Evolutionary conservation across 169 alveolate genomes (phyloP).

Genomic region (Plasmodium yoelii): DNA sequence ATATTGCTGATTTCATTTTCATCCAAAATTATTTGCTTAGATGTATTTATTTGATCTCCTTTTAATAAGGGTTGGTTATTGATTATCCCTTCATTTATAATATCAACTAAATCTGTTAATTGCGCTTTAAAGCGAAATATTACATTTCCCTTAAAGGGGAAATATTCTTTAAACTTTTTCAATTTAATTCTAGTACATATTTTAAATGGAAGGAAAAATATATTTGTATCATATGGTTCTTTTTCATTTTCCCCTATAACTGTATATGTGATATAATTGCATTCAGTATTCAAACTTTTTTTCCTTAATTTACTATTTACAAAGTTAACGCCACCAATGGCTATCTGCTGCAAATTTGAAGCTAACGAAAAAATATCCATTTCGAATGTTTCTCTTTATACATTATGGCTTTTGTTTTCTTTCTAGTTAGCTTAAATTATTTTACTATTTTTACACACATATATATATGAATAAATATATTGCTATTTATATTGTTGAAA

Average conservation of each 20-base stretch:
- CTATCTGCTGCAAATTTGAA: conserved; percentile 75
- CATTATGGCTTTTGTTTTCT: conserved; percentile 2
- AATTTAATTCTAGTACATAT: conserved; percentile 26
- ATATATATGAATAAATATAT: conserved; percentile 9
- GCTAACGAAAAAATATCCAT: conserved; percentile 76
- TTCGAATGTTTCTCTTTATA: not conserved
- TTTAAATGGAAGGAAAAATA: conserved; percentile 69
- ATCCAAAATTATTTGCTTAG: conserved; percentile 28
- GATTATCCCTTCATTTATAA: conserved; percentile 62
- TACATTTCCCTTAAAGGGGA: conserved; percentile 67
- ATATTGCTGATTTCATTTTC: conserved; percentile 71
- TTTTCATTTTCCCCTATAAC: conserved; percentile 76
- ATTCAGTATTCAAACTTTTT: conserved; percentile 10
- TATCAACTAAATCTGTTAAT: conserved; percentile 46
- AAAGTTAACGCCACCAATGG: conserved; percentile 68
- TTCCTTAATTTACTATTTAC: conserved; percentile 64
- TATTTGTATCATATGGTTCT: conserved; percentile 61
- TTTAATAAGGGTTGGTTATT: conserved; percentile 45
- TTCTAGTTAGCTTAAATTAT: not conserved
- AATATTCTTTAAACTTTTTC: conserved; percentile 58
- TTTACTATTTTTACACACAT: conserved; percentile 2
- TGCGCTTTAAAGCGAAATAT: conserved; percentile 61
- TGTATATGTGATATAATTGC: conserved; percentile 48
- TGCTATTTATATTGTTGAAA: not conserved
- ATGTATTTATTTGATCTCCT: conserved; percentile 1